Percentiles rank a stretch among this genome's conserved stretches.
These are phyloP conservation scores for Clavulina sp. DNA, from an alignment of 768 basidiomycete genomes.

Conservation along the genomic window DNA sequence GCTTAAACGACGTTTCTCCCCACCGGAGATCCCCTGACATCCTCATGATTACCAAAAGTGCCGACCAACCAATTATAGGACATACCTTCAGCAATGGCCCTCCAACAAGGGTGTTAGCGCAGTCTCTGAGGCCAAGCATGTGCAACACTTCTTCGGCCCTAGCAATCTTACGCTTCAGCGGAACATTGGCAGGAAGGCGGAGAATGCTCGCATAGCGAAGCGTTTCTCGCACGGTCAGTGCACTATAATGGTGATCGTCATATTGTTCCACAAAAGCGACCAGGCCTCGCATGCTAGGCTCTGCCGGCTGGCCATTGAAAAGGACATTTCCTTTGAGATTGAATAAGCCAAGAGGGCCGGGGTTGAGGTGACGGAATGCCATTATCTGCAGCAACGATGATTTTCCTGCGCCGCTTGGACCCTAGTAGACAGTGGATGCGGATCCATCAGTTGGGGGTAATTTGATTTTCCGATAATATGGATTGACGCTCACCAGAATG, in stretches of 20 bases:
- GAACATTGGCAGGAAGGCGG: slow-evolving; percentile 21
- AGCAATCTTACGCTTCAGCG: slow-evolving; percentile 20
- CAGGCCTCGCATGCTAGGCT: slow-evolving; percentile 8
- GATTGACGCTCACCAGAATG: slow-evolving; percentile 17
- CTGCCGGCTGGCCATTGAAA: slow-evolving; percentile 16
- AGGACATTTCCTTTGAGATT: slow-evolving; percentile 16
- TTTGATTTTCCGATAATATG: not conserved
- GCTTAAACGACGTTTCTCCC: slow-evolving; percentile 31
- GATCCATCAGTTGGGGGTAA: no score
- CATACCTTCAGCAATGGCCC: slow-evolving; percentile 19
- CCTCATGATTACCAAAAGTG: not conserved
- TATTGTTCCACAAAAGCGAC: slow-evolving; percentile 26
- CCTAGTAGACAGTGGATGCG: slow-evolving; percentile 2
- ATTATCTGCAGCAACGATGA: slow-evolving; percentile 23
- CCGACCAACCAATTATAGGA: not conserved
- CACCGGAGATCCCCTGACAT: slow-evolving; percentile 29
- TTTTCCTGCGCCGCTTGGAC: slow-evolving; percentile 18
- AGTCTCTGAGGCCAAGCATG: slow-evolving; percentile 29
- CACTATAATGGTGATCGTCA: slow-evolving; percentile 24
- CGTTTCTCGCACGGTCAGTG: slow-evolving; percentile 21
- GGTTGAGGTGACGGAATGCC: slow-evolving; percentile 17
- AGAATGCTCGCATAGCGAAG: slow-evolving; percentile 25
- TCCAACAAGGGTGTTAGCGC: slow-evolving; percentile 29
- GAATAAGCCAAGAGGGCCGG: slow-evolving; percentile 20
- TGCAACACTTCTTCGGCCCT: slow-evolving; percentile 29